Percentiles rank a stretch among this genome's conserved stretches.
phyloP scores from a whole-genome alignment of 2,329 filamentous ascomycete genomes.

The Penicillium sp. region DNA sequence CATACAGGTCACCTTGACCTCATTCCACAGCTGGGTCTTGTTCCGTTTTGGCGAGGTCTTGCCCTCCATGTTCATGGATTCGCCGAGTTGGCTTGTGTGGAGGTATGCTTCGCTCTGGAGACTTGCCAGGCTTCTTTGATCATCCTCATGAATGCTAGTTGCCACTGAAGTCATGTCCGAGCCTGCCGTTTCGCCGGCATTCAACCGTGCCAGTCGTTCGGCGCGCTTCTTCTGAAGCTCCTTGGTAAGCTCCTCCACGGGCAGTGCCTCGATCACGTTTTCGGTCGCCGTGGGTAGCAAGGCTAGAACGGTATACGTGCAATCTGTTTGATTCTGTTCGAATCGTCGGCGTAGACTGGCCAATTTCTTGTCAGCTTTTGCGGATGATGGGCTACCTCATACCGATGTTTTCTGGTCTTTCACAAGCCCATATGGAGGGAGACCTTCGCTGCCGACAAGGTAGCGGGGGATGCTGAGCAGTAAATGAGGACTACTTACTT shows the following conservation, averaged over 20 bases:
- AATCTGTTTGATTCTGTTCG: constrained; percentile 98
- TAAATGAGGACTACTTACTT: constrained; percentile 57
- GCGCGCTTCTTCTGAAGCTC: constrained; percentile 92
- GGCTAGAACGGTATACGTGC: constrained; percentile 95
- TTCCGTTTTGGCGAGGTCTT: constrained; percentile 59
- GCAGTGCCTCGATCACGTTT: constrained; percentile 78
- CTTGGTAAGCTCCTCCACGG: constrained; percentile 86
- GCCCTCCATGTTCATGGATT: constrained; percentile 48
- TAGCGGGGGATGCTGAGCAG: neutral
- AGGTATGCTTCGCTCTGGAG: constrained; percentile 75
- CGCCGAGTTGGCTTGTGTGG: constrained; percentile 69
- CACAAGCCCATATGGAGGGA: constrained; percentile 10
- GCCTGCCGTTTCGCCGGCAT: constrained; percentile 49
- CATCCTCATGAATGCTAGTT: constrained; percentile 73
- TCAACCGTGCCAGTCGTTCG: constrained; percentile 58
- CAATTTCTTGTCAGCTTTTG: constrained; percentile 8
- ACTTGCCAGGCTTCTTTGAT: constrained; percentile 69
- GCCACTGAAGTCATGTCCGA: constrained; percentile 54
- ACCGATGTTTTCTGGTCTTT: neutral
- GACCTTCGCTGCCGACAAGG: neutral
- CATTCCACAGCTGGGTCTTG: constrained; percentile 94
- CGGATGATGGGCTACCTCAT: neutral
- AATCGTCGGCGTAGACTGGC: constrained; percentile 84
- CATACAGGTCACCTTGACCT: constrained; percentile 87
- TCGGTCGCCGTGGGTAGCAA: constrained; percentile 86